Conservation (phyloP, 2,329 filamentous ascomycete genomes). For the Lithohypha guttulata region DNA sequence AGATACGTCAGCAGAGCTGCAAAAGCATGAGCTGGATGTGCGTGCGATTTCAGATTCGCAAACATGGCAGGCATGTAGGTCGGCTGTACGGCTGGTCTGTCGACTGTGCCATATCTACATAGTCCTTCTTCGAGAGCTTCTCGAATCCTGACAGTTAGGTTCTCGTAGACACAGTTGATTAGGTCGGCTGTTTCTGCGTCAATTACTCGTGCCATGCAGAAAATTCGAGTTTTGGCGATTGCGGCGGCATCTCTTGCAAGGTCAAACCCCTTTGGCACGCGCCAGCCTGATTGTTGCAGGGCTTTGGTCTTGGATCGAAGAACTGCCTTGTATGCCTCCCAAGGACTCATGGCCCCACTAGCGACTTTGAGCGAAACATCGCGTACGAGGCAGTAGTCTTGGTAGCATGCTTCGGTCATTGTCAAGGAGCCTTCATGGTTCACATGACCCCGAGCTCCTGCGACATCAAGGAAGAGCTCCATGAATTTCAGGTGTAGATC, state of each 20-base stretch:
- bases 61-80: conserved; percentile 31
- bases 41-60: conserved; percentile 4
- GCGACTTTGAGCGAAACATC: not conserved
- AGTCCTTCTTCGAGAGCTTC: conserved; percentile 23
- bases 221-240: conserved; percentile 27
- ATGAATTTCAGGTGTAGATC: conserved; percentile 25
- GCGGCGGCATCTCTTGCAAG: conserved; percentile 15
- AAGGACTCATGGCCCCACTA: not conserved
- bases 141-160: conserved; percentile 16
- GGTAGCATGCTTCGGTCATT: conserved; percentile 22
- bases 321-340: conserved; percentile 26
- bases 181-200: conserved; percentile 22
- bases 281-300: conserved; percentile 20
- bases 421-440: conserved; percentile 23
- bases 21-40: conserved; percentile 10
- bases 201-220: conserved; percentile 28
- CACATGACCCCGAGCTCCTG: conserved; percentile 26
- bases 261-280: conserved; percentile 19
- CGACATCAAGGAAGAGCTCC: conserved; percentile 28
- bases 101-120: conserved; percentile 26
- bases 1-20: conserved; percentile 17
- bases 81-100: conserved; percentile 26
- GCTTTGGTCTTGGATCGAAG: conserved; percentile 21
- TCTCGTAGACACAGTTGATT: conserved; percentile 19
- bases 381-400: not conserved